Evolutionary conservation across 441 rosid species (phyloP).

Genomic region (Theobroma grandiflorum): DNA sequence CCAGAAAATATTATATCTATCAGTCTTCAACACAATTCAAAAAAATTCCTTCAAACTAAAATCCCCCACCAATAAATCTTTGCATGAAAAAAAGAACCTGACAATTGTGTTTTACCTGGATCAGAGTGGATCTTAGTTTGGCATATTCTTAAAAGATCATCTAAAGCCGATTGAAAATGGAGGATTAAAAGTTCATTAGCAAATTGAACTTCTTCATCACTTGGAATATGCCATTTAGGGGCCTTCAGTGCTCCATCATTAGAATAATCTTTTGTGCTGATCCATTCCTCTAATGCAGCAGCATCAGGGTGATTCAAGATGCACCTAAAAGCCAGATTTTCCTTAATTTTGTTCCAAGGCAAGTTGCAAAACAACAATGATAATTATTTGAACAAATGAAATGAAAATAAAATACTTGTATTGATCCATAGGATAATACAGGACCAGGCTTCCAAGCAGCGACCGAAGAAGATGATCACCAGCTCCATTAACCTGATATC

Average conservation of each 20-base stretch:
- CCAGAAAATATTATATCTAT: constrained; percentile 18
- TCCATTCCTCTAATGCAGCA: constrained; percentile 88
- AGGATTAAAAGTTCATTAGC: constrained; percentile 93
- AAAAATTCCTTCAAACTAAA: constrained; percentile 20
- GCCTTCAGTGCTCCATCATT: constrained; percentile 53
- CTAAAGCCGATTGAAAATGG: constrained; percentile 92
- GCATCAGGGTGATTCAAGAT: constrained; percentile 84
- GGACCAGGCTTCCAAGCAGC: constrained; percentile 89
- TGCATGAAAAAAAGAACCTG: constrained; percentile 21
- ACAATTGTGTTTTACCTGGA: constrained; percentile 60
- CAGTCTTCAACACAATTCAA: constrained; percentile 6
- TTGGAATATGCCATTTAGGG: constrained; percentile 97
- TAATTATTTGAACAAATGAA: constrained; percentile 25
- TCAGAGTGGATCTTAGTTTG: constrained; percentile 83
- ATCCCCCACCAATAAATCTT: neutral
- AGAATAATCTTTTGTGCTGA: constrained; percentile 85
- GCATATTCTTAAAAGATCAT: constrained; percentile 88
- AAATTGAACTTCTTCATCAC: constrained; percentile 86
- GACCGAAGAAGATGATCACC: constrained; percentile 96
- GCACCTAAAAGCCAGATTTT: constrained; percentile 63
- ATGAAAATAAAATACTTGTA: constrained; percentile 69
- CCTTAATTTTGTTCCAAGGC: constrained; percentile 19
- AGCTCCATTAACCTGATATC: constrained; percentile 89
- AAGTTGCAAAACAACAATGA: constrained; percentile 19
- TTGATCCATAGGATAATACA: constrained; percentile 93